phyloP scores from a whole-genome alignment of 352 stramenopile species.

The Phytophthora hybrid region DNA sequence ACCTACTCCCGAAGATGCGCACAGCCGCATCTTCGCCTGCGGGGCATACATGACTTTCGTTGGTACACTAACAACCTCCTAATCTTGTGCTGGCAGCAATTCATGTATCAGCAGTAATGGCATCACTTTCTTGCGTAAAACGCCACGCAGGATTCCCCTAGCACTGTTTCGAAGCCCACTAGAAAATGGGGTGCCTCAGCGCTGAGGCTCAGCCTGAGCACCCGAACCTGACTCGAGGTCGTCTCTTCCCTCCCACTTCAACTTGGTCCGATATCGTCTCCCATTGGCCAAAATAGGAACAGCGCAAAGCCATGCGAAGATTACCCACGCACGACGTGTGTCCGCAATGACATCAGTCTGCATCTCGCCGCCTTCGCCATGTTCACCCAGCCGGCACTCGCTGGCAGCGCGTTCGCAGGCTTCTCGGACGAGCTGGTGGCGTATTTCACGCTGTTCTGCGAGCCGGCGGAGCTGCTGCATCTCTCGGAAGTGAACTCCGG shows the following conservation, averaged over 20 bases:
- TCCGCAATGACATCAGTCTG: background rate
- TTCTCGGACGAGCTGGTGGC: conserved; percentile 84
- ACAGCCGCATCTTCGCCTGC: no score
- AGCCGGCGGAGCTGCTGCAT: conserved; percentile 63
- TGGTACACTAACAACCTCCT: no score
- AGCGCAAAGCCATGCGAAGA: conserved; percentile 26
- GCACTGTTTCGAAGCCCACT: no score
- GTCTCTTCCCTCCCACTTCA: conserved; percentile 20
- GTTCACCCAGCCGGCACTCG: conserved; percentile 67
- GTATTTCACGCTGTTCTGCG: conserved; percentile 82
- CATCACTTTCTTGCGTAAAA: background rate
- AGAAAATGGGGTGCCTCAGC: no score
- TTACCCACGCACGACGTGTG: conserved; percentile 7
- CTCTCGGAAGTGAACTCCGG: conserved; percentile 78
- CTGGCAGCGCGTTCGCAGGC: conserved; percentile 57
- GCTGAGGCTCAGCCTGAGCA: no score
- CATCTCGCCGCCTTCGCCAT: conserved; percentile 34
- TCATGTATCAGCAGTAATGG: no score
- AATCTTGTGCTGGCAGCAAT: no score
- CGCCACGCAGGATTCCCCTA: background rate
- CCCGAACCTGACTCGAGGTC: background rate
- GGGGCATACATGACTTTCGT: no score
- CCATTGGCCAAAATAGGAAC: conserved; percentile 23
- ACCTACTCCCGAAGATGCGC: no score
- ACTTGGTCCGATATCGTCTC: conserved; percentile 20